These are phyloP conservation scores for Neoboletus magnificus DNA, from an alignment of 768 basidiomycete genomes.

Conservation along the genomic window DNA sequence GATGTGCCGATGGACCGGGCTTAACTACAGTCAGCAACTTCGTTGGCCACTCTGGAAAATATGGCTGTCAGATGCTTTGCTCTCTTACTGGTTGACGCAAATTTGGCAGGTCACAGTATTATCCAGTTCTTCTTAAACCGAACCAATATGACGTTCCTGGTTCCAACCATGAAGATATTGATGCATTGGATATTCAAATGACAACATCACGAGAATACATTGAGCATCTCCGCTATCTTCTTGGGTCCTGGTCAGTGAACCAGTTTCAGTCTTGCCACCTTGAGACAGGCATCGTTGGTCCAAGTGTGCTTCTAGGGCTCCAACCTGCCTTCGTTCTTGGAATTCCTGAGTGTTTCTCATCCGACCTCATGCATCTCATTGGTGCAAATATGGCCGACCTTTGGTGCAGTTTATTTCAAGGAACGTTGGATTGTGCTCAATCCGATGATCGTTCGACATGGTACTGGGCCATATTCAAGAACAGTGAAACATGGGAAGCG, in stretches of 20 bases:
- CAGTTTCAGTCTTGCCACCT: no score
- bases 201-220: neutral
- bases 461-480: neutral
- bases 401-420: neutral
- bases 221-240: neutral
- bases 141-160: neutral
- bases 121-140: neutral
- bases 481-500: neutral
- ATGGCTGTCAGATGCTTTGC: neutral
- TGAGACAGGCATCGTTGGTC: neutral
- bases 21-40: neutral
- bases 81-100: neutral
- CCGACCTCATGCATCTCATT: neutral
- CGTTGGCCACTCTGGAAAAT: neutral
- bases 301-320: neutral
- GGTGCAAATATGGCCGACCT: neutral
- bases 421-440: neutral
- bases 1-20: neutral
- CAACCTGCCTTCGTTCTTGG: neutral
- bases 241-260: rapidly evolving
- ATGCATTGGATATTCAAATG: neutral
- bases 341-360: neutral
- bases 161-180: neutral
- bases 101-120: neutral
- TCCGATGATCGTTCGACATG: neutral